A percentile compares a stretch with the other conserved stretches of the same genome.
Evolutionary conservation across 495 filamentous ascomycete genomes (phyloP).

Genomic region (Aspergillus funiculosus): DNA sequence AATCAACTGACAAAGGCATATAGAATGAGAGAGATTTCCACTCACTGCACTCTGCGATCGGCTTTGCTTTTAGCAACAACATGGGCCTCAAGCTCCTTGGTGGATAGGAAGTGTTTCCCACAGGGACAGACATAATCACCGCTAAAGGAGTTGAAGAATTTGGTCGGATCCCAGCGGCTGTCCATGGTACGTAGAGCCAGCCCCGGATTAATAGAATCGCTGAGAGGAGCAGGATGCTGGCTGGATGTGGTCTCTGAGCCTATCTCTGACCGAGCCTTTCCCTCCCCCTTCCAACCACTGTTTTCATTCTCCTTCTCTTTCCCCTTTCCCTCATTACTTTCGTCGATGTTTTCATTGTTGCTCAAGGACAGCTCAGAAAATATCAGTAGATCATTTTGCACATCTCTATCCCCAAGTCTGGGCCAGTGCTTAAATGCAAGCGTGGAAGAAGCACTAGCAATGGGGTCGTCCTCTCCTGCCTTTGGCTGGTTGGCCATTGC

Average conservation of each 20-base stretch:
- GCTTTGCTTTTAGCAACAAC: slow-evolving; percentile 17
- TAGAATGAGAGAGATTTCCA: background rate
- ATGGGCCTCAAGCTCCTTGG: slow-evolving; percentile 21
- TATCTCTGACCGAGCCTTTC: background rate
- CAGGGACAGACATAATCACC: slow-evolving; percentile 26
- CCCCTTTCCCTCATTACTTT: background rate
- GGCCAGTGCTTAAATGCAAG: slow-evolving; percentile 20
- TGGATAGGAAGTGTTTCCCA: slow-evolving; percentile 7
- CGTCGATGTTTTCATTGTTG: too few species aligned
- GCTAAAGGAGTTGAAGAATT: slow-evolving; percentile 20
- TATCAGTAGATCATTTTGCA: slow-evolving; percentile 14
- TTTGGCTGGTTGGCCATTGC: slow-evolving; percentile 20
- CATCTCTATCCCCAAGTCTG: too few species aligned
- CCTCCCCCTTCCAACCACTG: slow-evolving; percentile 5
- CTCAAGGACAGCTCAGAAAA: slow-evolving; percentile 1
- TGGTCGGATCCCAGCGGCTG: slow-evolving; percentile 21
- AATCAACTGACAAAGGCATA: background rate
- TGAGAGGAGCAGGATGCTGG: background rate
- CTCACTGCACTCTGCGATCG: slow-evolving; percentile 14
- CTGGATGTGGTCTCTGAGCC: background rate
- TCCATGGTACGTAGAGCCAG: slow-evolving; percentile 14
- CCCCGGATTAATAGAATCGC: background rate
- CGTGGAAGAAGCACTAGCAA: background rate
- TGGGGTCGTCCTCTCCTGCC: background rate
- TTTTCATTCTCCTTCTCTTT: background rate